These are phyloP conservation scores for Metschnikowia anglica DNA, from an alignment of 805 yeast species.

Conservation along the genomic window DNA sequence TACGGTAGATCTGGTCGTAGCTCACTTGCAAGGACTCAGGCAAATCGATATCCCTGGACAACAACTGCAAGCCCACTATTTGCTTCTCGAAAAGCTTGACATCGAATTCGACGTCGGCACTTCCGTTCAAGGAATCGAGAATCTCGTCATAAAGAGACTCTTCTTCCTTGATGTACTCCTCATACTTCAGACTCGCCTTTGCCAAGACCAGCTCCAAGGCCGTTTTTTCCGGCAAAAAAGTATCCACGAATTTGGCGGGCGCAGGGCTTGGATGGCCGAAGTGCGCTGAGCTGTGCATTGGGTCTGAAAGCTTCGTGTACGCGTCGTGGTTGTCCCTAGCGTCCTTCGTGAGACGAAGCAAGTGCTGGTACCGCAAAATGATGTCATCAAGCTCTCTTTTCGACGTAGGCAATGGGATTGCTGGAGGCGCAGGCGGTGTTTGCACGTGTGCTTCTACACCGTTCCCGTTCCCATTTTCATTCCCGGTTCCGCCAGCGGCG, in stretches of 20 bases:
- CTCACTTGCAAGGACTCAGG: constrained; percentile 51
- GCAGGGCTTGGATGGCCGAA: neutral
- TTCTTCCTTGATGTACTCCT: constrained; percentile 24
- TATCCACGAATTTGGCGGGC: constrained; percentile 22
- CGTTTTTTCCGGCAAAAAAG: constrained; percentile 24
- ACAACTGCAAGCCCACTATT: constrained; percentile 58
- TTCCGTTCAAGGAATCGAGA: constrained; percentile 15
- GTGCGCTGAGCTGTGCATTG: neutral
- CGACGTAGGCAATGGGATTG: constrained; percentile 16
- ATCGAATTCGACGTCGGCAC: constrained; percentile 18
- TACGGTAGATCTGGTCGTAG: constrained; percentile 24
- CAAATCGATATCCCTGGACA: constrained; percentile 64
- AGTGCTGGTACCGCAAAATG: constrained; percentile 19
- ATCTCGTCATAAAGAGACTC: constrained; percentile 24
- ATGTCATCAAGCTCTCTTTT: constrained; percentile 19
- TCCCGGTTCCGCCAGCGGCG: neutral
- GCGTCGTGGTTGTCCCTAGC: constrained; percentile 23
- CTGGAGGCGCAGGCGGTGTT: too few relatives aligned
- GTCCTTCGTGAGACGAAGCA: constrained; percentile 21
- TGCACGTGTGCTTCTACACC: too few relatives aligned
- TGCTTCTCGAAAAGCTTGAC: constrained; percentile 50
- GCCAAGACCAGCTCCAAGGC: constrained; percentile 33
- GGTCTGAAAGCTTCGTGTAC: constrained; percentile 8
- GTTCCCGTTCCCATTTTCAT: neutral
- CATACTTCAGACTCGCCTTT: constrained; percentile 29